Percentiles rank a stretch among this genome's conserved stretches.
phyloP scores from a whole-genome alignment of 2,329 filamentous ascomycete genomes.

The Colletotrichum lentis region DNA sequence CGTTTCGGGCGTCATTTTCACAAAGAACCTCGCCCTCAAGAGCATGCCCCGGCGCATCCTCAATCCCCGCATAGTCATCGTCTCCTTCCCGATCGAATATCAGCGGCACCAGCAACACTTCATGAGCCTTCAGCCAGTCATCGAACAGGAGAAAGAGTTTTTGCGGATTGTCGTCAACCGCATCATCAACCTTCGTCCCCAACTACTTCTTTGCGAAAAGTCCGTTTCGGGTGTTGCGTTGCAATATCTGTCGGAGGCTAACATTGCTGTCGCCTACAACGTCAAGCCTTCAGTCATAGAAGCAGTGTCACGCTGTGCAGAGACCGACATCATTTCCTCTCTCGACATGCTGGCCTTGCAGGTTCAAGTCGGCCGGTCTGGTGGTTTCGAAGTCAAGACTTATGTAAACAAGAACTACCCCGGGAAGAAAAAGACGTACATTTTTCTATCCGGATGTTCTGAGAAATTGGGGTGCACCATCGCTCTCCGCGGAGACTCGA shows the following conservation, averaged over 20 bases:
- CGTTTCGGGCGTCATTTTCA: slow-evolving; percentile 95
- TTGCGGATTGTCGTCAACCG: slow-evolving; percentile 89
- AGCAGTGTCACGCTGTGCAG: slow-evolving; percentile 89
- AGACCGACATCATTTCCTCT: slow-evolving; percentile 91
- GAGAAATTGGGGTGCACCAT: slow-evolving; percentile 95
- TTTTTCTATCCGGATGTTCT: slow-evolving; percentile 90
- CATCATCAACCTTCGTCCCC: slow-evolving; percentile 84
- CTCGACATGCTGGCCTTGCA: slow-evolving; percentile 88
- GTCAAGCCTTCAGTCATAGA: slow-evolving; percentile 96
- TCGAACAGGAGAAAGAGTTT: slow-evolving; percentile 95
- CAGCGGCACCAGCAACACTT: slow-evolving; percentile 89
- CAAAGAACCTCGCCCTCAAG: slow-evolving; percentile 94
- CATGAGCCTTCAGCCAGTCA: slow-evolving; percentile 97
- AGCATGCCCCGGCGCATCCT: slow-evolving; percentile 90
- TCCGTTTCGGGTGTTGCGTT: slow-evolving; percentile 91
- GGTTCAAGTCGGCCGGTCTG: slow-evolving; percentile 80
- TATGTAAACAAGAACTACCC: slow-evolving; percentile 81
- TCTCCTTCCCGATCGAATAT: slow-evolving; percentile 96
- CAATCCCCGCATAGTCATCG: slow-evolving; percentile 86
- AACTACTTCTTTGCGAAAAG: slow-evolving; percentile 89
- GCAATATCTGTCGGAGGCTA: slow-evolving; percentile 84
- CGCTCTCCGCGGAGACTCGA: slow-evolving; percentile 82
- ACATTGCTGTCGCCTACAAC: slow-evolving; percentile 94
- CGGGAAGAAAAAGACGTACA: slow-evolving; percentile 89
- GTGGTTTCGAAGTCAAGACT: slow-evolving; percentile 93